Conservation (phyloP, 75 land plant species). For the Selaginella moellendorffii region DNA sequence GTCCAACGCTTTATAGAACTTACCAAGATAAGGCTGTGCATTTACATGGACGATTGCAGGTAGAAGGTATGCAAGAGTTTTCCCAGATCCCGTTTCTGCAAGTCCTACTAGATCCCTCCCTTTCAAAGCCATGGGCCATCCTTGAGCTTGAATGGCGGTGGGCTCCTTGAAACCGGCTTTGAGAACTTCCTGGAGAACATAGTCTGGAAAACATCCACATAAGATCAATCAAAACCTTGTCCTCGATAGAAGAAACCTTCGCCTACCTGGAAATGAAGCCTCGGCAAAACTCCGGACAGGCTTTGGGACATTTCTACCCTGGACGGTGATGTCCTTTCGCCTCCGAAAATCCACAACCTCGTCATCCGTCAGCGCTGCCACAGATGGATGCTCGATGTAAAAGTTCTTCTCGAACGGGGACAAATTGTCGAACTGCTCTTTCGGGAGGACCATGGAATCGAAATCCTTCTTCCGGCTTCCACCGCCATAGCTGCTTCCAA, state of each 20-base stretch:
- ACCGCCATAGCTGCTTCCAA: slow-evolving; percentile 21
- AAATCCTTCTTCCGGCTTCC: slow-evolving; percentile 21
- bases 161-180: slow-evolving; percentile 94
- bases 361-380: slow-evolving; percentile 62
- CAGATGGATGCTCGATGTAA: slow-evolving; percentile 62
- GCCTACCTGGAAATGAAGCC: slow-evolving; percentile 77
- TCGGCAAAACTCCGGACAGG: slow-evolving; percentile 72
- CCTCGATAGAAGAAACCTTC: neutral
- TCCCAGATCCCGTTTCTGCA: slow-evolving; percentile 97
- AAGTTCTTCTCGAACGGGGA: slow-evolving; percentile 94
- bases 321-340: slow-evolving; percentile 67
- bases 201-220: slow-evolving; percentile 37
- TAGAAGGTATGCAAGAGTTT: slow-evolving; percentile 83
- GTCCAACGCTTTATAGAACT: neutral
- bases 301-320: slow-evolving; percentile 80
- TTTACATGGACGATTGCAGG: slow-evolving; percentile 98
- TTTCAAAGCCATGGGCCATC: slow-evolving; percentile 99
- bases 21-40: slow-evolving; percentile 87
- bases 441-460: slow-evolving; percentile 42
- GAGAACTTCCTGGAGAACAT: slow-evolving; percentile 75
- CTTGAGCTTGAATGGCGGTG: slow-evolving; percentile 96
- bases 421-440: slow-evolving; percentile 61
- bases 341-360: slow-evolving; percentile 70
- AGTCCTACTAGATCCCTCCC: slow-evolving; percentile 93
- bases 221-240: slow-evolving; percentile 1